Evolutionary conservation across 768 basidiomycete species (phyloP).

Genomic region (Cyathus striatus): DNA sequence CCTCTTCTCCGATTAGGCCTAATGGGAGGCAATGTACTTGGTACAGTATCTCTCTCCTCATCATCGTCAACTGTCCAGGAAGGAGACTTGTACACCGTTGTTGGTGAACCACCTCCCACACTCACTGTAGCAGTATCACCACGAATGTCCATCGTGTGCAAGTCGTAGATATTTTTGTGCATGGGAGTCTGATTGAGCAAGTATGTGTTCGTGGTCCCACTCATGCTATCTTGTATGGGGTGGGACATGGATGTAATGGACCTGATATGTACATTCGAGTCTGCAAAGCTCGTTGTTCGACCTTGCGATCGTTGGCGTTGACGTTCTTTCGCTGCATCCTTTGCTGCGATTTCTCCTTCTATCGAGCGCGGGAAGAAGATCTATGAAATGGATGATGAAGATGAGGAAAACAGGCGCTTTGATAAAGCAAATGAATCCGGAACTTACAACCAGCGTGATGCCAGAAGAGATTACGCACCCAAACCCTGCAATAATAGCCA

Average conservation of each 20-base stretch:
- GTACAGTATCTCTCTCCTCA: constrained; percentile 12
- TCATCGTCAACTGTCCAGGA: constrained; percentile 6
- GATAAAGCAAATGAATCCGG: neutral
- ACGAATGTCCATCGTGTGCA: constrained; percentile 13
- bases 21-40: constrained; percentile 16
- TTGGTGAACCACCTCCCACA: neutral
- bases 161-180: constrained; percentile 17
- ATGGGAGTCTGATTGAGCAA: constrained; percentile 29
- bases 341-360: constrained; percentile 54
- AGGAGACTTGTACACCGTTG: constrained; percentile 3
- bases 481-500: constrained; percentile 52
- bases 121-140: constrained; percentile 5
- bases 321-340: constrained; percentile 39
- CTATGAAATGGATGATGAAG: too few species aligned
- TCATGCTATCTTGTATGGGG: constrained; percentile 7
- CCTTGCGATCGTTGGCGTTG: constrained; percentile 27
- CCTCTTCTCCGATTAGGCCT: constrained; percentile 39
- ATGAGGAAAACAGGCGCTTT: too few species aligned
- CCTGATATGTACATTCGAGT: too few species aligned
- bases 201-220: constrained; percentile 18
- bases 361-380: constrained; percentile 84
- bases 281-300: constrained; percentile 13
- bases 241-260: too few species aligned
- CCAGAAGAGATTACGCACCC: constrained; percentile 66
- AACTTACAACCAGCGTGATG: constrained; percentile 64